Evolutionary conservation across 306 rosid species (phyloP).

Genomic region (Leucaena leucocephala): DNA sequence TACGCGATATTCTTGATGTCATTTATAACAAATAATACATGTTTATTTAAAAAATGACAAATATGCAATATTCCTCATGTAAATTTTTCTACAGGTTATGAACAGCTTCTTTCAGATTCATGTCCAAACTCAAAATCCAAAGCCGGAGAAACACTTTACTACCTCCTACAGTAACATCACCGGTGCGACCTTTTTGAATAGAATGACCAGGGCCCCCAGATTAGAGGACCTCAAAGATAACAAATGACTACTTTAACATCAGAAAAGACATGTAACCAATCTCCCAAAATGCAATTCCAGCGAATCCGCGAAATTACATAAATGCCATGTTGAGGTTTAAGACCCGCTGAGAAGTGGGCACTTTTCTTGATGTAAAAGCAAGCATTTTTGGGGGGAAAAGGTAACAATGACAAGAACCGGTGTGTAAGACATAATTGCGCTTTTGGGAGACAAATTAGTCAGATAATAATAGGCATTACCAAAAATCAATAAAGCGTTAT

Average conservation of each 20-base stretch:
- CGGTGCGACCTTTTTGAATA: neutral
- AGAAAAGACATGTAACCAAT: slow-evolving; percentile 43
- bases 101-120: slow-evolving; percentile 35
- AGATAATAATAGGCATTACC: slow-evolving; percentile 41
- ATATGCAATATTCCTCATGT: slow-evolving; percentile 28
- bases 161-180: slow-evolving; percentile 18
- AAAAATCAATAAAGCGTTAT: slow-evolving; percentile 40
- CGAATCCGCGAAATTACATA: slow-evolving; percentile 37
- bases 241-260: slow-evolving; percentile 32
- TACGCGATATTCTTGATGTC: slow-evolving; percentile 26
- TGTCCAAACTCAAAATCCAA: slow-evolving; percentile 1
- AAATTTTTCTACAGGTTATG: slow-evolving; percentile 30
- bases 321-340: slow-evolving; percentile 33
- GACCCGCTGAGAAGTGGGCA: slow-evolving; percentile 34
- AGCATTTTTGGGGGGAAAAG: slow-evolving; percentile 55
- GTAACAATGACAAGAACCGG: slow-evolving; percentile 57
- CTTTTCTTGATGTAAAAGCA: slow-evolving; percentile 66
- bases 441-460: slow-evolving; percentile 58
- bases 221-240: slow-evolving; percentile 5
- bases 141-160: slow-evolving; percentile 15
- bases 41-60: slow-evolving; percentile 6
- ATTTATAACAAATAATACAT: slow-evolving; percentile 20
- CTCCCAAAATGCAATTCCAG: slow-evolving; percentile 30
- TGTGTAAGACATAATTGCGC: slow-evolving; percentile 51
- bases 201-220: neutral